These are phyloP conservation scores for Zygosaccharomyces sapae DNA, from an alignment of 1,139 yeast species.

Conservation along the genomic window DNA sequence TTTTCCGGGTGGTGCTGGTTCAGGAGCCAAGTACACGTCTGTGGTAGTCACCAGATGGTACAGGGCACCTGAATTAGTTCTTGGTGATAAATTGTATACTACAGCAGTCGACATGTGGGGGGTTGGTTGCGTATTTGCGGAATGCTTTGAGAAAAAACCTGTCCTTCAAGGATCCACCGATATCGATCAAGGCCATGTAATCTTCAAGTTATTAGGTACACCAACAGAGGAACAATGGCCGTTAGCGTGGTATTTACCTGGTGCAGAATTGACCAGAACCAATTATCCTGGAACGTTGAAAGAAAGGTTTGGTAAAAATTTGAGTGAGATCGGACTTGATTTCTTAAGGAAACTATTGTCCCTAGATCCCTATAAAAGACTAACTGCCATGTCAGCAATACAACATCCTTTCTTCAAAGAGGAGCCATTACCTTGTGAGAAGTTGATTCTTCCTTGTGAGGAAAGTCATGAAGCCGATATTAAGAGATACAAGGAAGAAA, in stretches of 20 bases:
- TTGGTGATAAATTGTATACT: conserved; percentile 83
- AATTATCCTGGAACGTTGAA: conserved; percentile 54
- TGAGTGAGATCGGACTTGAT: conserved; percentile 34
- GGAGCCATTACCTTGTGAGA: conserved; percentile 59
- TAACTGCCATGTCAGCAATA: conserved; percentile 76
- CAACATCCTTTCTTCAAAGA: conserved; percentile 61
- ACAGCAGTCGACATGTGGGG: conserved; percentile 98
- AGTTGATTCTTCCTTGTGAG: conserved; percentile 67
- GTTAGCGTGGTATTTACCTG: conserved; percentile 60
- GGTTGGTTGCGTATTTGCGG: conserved; percentile 93
- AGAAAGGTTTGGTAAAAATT: conserved; percentile 41
- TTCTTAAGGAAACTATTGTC: conserved; percentile 54
- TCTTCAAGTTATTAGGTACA: conserved; percentile 77
- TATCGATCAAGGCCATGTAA: conserved; percentile 80
- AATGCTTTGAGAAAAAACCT: conserved; percentile 75
- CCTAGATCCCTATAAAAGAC: conserved; percentile 65
- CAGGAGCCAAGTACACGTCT: conserved; percentile 70
- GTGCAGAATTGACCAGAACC: conserved; percentile 41
- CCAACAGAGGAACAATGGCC: conserved; percentile 68
- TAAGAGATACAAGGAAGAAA: conserved; percentile 51
- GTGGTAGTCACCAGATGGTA: conserved; percentile 97
- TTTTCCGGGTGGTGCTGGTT: conserved; percentile 60
- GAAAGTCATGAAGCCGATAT: conserved; percentile 88
- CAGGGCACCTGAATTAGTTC: conserved; percentile 85
- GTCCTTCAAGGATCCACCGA: conserved; percentile 83